phyloP scores from a whole-genome alignment of 2,329 filamentous ascomycete genomes.

The Zopfia rhizophila region DNA sequence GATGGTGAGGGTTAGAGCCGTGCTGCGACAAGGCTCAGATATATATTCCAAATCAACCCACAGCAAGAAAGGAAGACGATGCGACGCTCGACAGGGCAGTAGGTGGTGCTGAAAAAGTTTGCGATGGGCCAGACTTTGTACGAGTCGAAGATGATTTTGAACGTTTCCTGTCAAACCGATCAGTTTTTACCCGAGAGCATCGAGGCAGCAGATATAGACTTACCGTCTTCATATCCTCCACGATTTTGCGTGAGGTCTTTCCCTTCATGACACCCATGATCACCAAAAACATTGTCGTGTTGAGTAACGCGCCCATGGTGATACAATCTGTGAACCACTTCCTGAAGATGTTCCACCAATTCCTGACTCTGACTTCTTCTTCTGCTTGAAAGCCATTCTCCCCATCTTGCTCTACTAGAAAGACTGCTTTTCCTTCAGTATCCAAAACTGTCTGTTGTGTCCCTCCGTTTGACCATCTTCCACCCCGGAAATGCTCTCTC shows the following conservation, averaged over 20 bases:
- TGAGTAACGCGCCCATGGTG: conserved; percentile 71
- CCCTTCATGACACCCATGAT: conserved; percentile 65
- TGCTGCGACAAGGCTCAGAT: conserved; percentile 71
- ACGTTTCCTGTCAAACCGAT: conserved; percentile 34
- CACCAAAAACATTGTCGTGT: conserved; percentile 73
- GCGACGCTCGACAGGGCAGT: conserved; percentile 74
- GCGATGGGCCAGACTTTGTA: conserved; percentile 79
- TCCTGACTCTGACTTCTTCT: conserved; percentile 42
- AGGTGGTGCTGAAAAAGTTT: conserved; percentile 75
- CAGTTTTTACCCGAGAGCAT: conserved; percentile 61
- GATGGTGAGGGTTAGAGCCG: conserved; percentile 31
- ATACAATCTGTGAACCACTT: conserved; percentile 75
- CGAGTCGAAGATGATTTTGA: conserved; percentile 64
- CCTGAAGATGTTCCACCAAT: conserved; percentile 69
- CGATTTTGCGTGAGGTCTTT: conserved; percentile 43
- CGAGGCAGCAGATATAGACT: conserved; percentile 53
- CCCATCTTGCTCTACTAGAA: conserved; percentile 36
- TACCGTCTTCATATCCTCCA: conserved; percentile 48
- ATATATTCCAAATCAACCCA: conserved; percentile 79
- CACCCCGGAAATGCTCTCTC: conserved; percentile 77
- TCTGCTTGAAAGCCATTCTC: conserved; percentile 36
- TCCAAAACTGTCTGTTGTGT: conserved; percentile 18
- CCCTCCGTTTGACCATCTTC: conserved; percentile 36
- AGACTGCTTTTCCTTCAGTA: conserved; percentile 42
- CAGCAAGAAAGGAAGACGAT: conserved; percentile 78